A percentile compares a stretch with the other conserved stretches of the same genome.
These are phyloP conservation scores for Solanum corneliomulleri DNA, from an alignment of 257 asterid genomes.

Conservation along the genomic window DNA sequence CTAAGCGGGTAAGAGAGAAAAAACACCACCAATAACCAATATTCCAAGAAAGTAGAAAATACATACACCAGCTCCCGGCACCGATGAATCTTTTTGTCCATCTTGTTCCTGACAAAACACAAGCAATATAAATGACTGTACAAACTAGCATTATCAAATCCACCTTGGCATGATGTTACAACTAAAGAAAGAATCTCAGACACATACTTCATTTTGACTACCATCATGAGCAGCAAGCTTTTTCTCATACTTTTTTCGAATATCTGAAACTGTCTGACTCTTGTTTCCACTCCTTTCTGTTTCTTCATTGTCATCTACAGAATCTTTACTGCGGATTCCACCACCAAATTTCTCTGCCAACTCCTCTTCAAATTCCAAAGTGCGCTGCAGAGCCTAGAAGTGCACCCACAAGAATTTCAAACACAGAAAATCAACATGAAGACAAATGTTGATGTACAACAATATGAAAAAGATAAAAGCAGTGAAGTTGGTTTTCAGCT, in stretches of 20 bases:
- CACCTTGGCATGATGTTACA: not conserved
- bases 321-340: slow-evolving; percentile 58
- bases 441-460: not conserved
- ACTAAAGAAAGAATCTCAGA: slow-evolving; percentile 5
- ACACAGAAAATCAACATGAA: not conserved
- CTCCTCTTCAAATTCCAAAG: slow-evolving; percentile 98
- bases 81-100: slow-evolving; percentile 61
- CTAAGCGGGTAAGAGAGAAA: not conserved
- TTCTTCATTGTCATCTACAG: slow-evolving; percentile 52
- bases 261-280: slow-evolving; percentile 67
- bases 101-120: slow-evolving; percentile 44
- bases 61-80: slow-evolving; percentile 92
- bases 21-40: not conserved
- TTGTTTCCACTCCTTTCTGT: slow-evolving; percentile 37
- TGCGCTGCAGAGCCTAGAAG: slow-evolving; percentile 79
- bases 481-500: not conserved
- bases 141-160: not conserved
- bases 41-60: not conserved
- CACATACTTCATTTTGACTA: slow-evolving; percentile 63
- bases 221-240: slow-evolving; percentile 78
- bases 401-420: not conserved
- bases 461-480: not conserved
- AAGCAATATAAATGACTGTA: slow-evolving; percentile 5
- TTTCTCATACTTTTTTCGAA: slow-evolving; percentile 92
- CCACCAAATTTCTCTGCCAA: slow-evolving; percentile 96